Evolutionary conservation across 2,329 filamentous ascomycete species (phyloP), one percentile per base, ranked within the genome.

Genomic region (Trichoderma polysporum): DNA sequence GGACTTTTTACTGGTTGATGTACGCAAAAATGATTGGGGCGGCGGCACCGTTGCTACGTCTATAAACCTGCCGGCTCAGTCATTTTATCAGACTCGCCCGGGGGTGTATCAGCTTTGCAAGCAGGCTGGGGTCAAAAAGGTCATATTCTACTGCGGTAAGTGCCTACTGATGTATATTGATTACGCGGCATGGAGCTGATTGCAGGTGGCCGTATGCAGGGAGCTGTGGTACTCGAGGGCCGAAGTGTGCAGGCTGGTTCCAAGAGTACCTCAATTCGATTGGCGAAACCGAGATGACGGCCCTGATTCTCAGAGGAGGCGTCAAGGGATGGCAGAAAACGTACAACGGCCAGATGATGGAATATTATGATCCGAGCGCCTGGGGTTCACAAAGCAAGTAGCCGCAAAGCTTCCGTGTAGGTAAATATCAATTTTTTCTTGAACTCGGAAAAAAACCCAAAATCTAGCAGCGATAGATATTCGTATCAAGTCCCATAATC

Each of bases 31-130:
- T 3, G 85, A 87, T 70, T 84, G 82, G 77, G 81, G 82, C 72
- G 88, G 88, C 29, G 88, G 87, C 47, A 89, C 86, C 0, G 84
- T 90, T 64, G 77, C 77, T 9, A 83, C 82, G 2, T 88, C 87
- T 1, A 79, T 90, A 69, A 87, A 88, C 69, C 76, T 87, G 15
- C 85, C 85, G 0, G 85, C 85, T 9, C 84, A 87, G 63, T 82
- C 79, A 13, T 79, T 87, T 45, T 85, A 85, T 62, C 82, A 82
- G 60, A 83, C 82, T 3, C 78, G 85, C 6, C 78, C 81, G 4
- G 75, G 77, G 6, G 73, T 86, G 31, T 82, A 86, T 68, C 79
- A 80, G 52, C 75, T 88, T 19, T 83, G 82, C 75, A 82, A 80
- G 69, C 79, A 82, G 66, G 85, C 84, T 2, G 80, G 79, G 1